Evolutionary conservation across 768 basidiomycete species (phyloP), one percentile per base, ranked within the genome.

Genomic region (Hemileccinum impolitum): DNA sequence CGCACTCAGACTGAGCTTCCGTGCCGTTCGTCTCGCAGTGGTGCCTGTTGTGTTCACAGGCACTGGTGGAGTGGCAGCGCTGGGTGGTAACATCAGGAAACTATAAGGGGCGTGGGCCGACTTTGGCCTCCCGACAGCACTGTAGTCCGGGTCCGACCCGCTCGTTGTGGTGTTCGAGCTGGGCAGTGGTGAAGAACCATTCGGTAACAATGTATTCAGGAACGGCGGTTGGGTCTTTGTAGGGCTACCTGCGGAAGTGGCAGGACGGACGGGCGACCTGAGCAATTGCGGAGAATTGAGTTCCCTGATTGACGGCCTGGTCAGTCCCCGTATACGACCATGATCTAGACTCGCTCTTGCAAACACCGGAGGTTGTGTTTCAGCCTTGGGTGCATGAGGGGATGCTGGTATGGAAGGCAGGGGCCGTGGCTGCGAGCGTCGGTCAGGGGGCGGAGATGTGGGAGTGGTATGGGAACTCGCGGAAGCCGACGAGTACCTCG

Each of bases 1-100:
- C 43, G 78, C 74, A 19, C 76, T 76, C 48, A 89, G 63, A 63
- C 87, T 90, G 67, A 90, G 66, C 70, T 90, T 89, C 47, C 85
- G 73, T 59, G 71, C 75, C 51, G 79, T 71, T 36, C 46, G 46
- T 28, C 70, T 78, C 48, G 69, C 52, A n/a, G 58, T 57, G 12
- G 59, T 48, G 37, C 47, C 57, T 17, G 58, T 48, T 19, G 46
- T 52, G 35, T 60, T 63, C 47, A 47, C 61, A 9, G 55, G 52
- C 14, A 58, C 42, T 2, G 52, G 50, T 11, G 62, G 57, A 21
- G 56, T 49, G 25, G 60, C 56, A 14, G 50, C 26, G 13, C 47
- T 50, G 13, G 53, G 55, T 3, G 59, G 38, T 14, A 54, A 51
- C n/a, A 60, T 43, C 28, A 40, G 32, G 17, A 55, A 19, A 4